Percentiles rank a stretch among this genome's conserved stretches.
These are phyloP conservation scores for Euptelea pleiosperma DNA, from an alignment of 164 flowering plant genomes.

Conservation along the genomic window DNA sequence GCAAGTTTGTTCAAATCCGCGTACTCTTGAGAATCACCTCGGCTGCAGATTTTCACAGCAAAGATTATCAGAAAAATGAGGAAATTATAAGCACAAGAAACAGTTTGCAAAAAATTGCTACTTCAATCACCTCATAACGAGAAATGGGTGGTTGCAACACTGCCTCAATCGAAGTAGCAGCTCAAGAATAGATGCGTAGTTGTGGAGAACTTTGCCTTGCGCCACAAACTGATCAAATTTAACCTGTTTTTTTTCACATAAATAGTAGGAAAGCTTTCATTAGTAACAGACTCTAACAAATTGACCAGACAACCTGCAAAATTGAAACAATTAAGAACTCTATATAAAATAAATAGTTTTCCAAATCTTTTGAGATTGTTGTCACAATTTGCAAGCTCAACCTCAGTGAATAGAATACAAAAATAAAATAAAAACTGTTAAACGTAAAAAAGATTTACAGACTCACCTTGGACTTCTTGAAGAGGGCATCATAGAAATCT, in stretches of 20 bases:
- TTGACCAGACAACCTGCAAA: no score
- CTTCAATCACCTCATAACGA: constrained; percentile 65
- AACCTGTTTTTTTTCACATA: constrained; percentile 41
- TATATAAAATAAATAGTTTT: no score
- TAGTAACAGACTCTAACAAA: background rate
- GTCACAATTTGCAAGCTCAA: background rate
- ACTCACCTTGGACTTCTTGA: constrained; percentile 65
- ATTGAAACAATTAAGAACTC: no score
- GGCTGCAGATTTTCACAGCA: constrained; percentile 37
- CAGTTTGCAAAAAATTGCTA: background rate
- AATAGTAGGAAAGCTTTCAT: background rate
- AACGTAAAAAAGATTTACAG: no score
- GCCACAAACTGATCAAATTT: constrained; percentile 83
- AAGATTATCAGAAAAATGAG: constrained; percentile 1
- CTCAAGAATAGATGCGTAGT: constrained; percentile 75
- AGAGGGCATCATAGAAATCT: constrained; percentile 76
- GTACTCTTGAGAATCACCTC: constrained; percentile 56
- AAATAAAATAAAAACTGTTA: background rate
- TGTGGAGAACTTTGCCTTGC: constrained; percentile 80
- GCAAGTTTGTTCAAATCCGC: constrained; percentile 61
- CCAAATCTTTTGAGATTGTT: constrained; percentile 4
- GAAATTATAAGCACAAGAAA: background rate
- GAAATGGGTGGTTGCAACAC: constrained; percentile 86
- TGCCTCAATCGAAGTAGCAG: constrained; percentile 75
- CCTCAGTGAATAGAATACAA: background rate